Evolutionary conservation across 805 yeast species (phyloP), one percentile per base, ranked within the genome.

Genomic region (Tetrapisispora namnaoensis): DNA sequence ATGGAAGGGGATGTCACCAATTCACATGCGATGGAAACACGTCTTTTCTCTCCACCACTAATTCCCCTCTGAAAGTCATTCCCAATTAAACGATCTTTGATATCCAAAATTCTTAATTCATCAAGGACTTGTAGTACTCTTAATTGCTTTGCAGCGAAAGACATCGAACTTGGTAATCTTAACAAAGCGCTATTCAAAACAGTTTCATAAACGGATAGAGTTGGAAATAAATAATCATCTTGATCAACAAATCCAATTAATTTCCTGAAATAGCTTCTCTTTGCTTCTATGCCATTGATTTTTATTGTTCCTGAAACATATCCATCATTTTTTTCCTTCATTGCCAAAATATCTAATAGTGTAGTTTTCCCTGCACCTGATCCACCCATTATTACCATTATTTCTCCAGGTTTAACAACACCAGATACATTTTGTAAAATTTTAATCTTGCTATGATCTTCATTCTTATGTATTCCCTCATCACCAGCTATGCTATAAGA

Each of bases 311-410:
- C 97, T 1, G 70, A 56, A 10, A 79, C 74, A 0, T 55, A 53
- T 2, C 99, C 99, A 34, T 81, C 75, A 61, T 91, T 93, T 61
- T 81, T 78, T 13, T 36, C 36, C 62, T 91, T 93, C 43, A 83
- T 85, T 0, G 98, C 98, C 49, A 93, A 70, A 51, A 93, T 89
- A 61, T 93, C 99, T 46, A 93, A 70, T 40, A 93, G 69, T 0
- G 99, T 91, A 0, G 99, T 91, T 63, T 93, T 93, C 46, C 99
- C 99, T 14, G 99, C 98, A 45, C 99, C 99, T 0, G 97, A 90
- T 1, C 97, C 97, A 41, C 99, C 99, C 95, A 93, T 87, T 39
- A 93, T 88, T 0, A 99, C 98, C 62, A 89, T 65, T 52, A 95
- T 84, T 62, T 89, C 89, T 37, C 96, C 84, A 2, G 97, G 95